phyloP scores from a whole-genome alignment of 306 rosid genomes.

The Cajanus cajan region DNA sequence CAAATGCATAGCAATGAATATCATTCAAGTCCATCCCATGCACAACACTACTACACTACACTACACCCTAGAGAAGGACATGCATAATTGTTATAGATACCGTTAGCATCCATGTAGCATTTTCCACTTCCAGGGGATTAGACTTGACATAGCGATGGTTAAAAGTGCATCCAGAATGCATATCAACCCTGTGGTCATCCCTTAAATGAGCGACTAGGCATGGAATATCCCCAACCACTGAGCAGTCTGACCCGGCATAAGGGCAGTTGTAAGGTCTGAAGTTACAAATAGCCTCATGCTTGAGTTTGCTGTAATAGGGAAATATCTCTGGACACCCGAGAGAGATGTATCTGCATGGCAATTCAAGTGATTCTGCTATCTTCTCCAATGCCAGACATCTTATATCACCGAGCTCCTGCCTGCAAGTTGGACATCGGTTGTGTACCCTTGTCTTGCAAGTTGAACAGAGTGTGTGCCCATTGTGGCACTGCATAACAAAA shows the following conservation, averaged over 20 bases:
- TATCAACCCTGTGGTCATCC: constrained; percentile 80
- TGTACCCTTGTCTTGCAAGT: constrained; percentile 80
- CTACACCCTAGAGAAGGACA: not conserved
- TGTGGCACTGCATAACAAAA: constrained; percentile 63
- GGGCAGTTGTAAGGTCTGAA: constrained; percentile 83
- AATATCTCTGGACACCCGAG: constrained; percentile 78
- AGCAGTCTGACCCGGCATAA: constrained; percentile 78
- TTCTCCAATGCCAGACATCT: constrained; percentile 77
- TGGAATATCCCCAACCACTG: constrained; percentile 64
- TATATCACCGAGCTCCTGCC: constrained; percentile 79
- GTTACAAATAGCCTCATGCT: constrained; percentile 67
- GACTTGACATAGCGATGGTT: constrained; percentile 85
- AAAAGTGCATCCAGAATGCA: constrained; percentile 81
- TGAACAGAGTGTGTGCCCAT: constrained; percentile 79
- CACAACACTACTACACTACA: not conserved
- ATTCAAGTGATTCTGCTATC: constrained; percentile 77
- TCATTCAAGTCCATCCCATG: not conserved
- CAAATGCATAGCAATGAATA: constrained; percentile 13
- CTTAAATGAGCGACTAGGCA: constrained; percentile 66
- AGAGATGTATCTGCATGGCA: constrained; percentile 65
- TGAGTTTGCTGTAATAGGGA: constrained; percentile 72
- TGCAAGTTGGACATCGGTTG: constrained; percentile 77
- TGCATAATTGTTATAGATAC: constrained; percentile 42
- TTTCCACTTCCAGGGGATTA: constrained; percentile 79
- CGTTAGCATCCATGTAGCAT: constrained; percentile 87